These are phyloP conservation scores for Exserohilum turcica DNA, from an alignment of 2,329 filamentous ascomycete species.

Conservation along the genomic window DNA sequence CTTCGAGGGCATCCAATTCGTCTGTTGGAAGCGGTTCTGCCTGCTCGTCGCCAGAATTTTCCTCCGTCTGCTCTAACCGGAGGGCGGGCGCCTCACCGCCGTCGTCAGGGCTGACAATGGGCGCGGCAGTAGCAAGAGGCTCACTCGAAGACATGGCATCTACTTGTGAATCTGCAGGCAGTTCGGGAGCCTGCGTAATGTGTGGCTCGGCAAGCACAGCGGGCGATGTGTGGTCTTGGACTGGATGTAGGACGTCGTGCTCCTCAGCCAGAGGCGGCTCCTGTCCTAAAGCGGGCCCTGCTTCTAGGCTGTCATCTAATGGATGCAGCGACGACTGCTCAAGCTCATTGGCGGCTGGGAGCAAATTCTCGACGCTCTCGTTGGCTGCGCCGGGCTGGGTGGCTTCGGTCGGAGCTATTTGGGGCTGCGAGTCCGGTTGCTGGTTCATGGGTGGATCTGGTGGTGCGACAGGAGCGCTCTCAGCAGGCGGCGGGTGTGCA, in stretches of 20 bases:
- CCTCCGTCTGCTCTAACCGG: slow-evolving; percentile 3
- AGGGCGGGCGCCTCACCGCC: not conserved
- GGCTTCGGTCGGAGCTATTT: slow-evolving; percentile 4
- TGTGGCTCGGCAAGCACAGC: not conserved
- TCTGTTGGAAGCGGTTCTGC: slow-evolving; percentile 3
- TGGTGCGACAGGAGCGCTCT: slow-evolving; percentile 7
- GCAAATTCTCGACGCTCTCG: slow-evolving; percentile 3
- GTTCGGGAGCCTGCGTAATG: slow-evolving; percentile 1
- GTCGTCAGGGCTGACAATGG: not conserved
- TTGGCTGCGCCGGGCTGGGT: slow-evolving; percentile 3
- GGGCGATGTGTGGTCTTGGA: slow-evolving; percentile 3
- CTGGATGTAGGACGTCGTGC: slow-evolving; percentile 1
- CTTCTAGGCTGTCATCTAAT: slow-evolving; percentile 11
- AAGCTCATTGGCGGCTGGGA: not conserved
- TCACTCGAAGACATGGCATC: not conserved
- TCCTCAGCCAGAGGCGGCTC: slow-evolving; percentile 1
- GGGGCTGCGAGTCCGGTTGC: slow-evolving; percentile 4
- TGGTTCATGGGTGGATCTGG: slow-evolving; percentile 12
- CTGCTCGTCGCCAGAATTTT: not conserved
- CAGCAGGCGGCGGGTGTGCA: slow-evolving; percentile 3
- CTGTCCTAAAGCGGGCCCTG: slow-evolving; percentile 3
- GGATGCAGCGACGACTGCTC: slow-evolving; percentile 9
- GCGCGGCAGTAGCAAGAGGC: not conserved
- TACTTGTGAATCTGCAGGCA: not conserved
- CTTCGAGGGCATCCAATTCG: not conserved